Evolutionary conservation across 1,139 yeast species (phyloP).

Genomic region (Scheffersomyces quercinus): DNA sequence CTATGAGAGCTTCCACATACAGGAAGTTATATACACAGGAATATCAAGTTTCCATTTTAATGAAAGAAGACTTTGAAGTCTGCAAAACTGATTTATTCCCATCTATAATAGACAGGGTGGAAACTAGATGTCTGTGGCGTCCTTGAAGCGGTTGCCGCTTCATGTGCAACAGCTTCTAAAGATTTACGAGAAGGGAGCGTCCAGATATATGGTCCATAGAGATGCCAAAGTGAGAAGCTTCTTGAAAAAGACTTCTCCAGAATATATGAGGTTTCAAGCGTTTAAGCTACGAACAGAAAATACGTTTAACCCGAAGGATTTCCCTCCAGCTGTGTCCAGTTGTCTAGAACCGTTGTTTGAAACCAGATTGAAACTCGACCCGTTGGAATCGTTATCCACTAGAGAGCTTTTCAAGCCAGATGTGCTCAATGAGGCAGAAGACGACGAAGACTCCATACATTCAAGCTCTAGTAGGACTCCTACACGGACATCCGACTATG

Average conservation of each 20-base stretch:
- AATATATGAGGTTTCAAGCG: constrained; percentile 20
- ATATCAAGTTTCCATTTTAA: too few species aligned
- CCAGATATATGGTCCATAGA: not conserved
- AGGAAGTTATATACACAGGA: too few species aligned
- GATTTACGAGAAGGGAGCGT: constrained; percentile 12
- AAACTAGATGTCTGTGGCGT: constrained; percentile 13
- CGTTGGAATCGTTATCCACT: constrained; percentile 14
- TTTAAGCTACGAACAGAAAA: constrained; percentile 17
- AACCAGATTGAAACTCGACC: constrained; percentile 13
- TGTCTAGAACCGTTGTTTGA: constrained; percentile 20
- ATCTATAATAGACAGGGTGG: too few species aligned
- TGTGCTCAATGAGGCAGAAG: not conserved
- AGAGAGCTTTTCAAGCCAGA: constrained; percentile 14
- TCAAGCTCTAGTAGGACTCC: constrained; percentile 11
- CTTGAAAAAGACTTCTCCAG: constrained; percentile 17
- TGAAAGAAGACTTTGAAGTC: too few species aligned
- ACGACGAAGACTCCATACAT: constrained; percentile 11
- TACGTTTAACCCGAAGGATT: constrained; percentile 19
- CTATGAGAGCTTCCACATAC: too few species aligned
- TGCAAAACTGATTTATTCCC: too few species aligned
- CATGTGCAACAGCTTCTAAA: constrained; percentile 12
- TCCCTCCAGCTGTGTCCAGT: constrained; percentile 20
- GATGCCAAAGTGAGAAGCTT: constrained; percentile 4
- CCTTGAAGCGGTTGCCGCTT: constrained; percentile 17
- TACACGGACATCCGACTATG: constrained; percentile 20